Percentiles rank a stretch among this genome's conserved stretches.
phyloP scores from a whole-genome alignment of 331 rosid genomes.

The Prunus yedoensis region DNA sequence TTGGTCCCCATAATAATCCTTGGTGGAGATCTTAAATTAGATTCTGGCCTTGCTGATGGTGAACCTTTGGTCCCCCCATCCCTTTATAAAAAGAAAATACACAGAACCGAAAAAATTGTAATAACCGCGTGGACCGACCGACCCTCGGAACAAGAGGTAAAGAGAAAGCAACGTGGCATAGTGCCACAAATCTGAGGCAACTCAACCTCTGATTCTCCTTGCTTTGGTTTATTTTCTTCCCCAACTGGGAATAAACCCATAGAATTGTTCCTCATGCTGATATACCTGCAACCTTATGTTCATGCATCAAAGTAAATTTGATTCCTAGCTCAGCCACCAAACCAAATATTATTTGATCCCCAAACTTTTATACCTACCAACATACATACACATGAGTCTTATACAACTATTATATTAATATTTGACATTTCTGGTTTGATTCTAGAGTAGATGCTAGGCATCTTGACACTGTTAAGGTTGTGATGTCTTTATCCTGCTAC shows the following conservation, averaged over 20 bases:
- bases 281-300: not conserved
- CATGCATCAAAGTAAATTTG: not conserved
- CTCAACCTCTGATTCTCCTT: not conserved
- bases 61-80: not conserved
- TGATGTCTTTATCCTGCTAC: not conserved
- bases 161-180: not conserved
- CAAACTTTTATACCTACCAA: not conserved
- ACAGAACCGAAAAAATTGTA: not conserved
- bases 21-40: not conserved
- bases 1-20: slow-evolving; percentile 1
- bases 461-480: not conserved
- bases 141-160: not conserved
- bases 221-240: not conserved
- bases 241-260: not conserved
- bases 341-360: not conserved
- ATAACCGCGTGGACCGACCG: not conserved
- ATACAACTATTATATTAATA: too few species aligned
- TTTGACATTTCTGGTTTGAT: not conserved
- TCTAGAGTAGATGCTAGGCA: not conserved
- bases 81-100: not conserved
- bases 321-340: not conserved
- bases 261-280: slow-evolving; percentile 6
- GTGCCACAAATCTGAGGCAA: not conserved
- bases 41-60: not conserved
- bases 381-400: too few species aligned